A percentile compares a stretch with the other conserved stretches of the same genome.
These are phyloP conservation scores for Saccharomyces hybrid DNA, from an alignment of 1,139 yeast species.

Conservation along the genomic window DNA sequence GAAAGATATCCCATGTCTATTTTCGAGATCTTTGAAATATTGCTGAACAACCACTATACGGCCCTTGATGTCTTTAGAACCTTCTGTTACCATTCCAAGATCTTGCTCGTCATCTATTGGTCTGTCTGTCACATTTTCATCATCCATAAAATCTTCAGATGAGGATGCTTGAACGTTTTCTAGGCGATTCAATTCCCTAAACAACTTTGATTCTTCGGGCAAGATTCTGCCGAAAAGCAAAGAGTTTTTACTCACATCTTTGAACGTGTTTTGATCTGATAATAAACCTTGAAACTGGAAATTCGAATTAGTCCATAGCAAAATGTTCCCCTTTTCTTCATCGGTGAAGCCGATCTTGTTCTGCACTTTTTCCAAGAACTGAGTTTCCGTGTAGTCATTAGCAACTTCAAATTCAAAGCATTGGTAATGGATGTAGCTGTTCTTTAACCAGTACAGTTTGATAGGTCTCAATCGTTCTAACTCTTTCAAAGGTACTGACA, in stretches of 20 bases:
- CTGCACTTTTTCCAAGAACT: constrained; percentile 50
- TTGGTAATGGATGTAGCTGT: constrained; percentile 57
- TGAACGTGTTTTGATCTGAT: constrained; percentile 27
- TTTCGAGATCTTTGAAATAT: constrained; percentile 61
- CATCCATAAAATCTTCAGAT: constrained; percentile 29
- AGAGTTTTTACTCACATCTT: constrained; percentile 26
- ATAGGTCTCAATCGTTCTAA: constrained; percentile 68
- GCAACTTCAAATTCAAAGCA: constrained; percentile 65
- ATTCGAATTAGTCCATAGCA: constrained; percentile 37
- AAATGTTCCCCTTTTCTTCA: constrained; percentile 43
- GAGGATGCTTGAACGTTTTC: neutral
- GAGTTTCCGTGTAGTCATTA: constrained; percentile 49
- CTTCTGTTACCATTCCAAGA: neutral
- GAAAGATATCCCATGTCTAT: constrained; percentile 85
- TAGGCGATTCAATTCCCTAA: constrained; percentile 17
- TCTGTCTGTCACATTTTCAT: constrained; percentile 17
- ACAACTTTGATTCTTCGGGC: constrained; percentile 34
- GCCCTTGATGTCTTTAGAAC: constrained; percentile 14
- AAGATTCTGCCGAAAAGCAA: constrained; percentile 34
- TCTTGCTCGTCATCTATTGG: constrained; percentile 8
- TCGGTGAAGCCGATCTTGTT: constrained; percentile 47
- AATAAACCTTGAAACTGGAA: constrained; percentile 32
- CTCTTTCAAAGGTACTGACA: constrained; percentile 67
- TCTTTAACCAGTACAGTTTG: constrained; percentile 55
- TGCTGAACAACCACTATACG: constrained; percentile 53